Percentiles rank a stretch among this genome's conserved stretches.
Evolutionary conservation across 306 rosid species (phyloP).

Genomic region (Pyrus bretschneideri): DNA sequence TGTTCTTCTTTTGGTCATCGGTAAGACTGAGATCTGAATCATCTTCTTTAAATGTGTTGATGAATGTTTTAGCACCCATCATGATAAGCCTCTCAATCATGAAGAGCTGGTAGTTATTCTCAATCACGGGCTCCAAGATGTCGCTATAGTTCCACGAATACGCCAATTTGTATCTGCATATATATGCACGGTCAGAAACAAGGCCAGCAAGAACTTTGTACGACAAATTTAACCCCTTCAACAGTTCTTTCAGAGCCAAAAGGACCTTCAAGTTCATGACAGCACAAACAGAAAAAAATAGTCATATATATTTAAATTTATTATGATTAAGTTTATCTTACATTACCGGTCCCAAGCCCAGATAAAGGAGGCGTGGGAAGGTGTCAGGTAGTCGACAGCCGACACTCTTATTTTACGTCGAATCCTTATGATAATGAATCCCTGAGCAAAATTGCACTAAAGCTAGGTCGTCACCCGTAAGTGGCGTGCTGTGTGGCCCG

Average conservation of each 20-base stretch:
- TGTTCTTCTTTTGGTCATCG: constrained; percentile 92
- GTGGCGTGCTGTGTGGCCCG: too few species aligned
- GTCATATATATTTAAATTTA: background rate
- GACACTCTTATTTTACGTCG: too few species aligned
- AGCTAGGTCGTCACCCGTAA: too few species aligned
- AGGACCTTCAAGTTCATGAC: background rate
- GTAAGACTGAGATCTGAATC: constrained; percentile 66
- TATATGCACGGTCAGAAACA: constrained; percentile 5
- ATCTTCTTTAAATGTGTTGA: constrained; percentile 78
- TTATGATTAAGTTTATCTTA: too few species aligned
- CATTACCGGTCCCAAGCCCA: too few species aligned
- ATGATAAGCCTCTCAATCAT: constrained; percentile 82
- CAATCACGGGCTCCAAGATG: constrained; percentile 53
- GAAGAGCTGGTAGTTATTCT: constrained; percentile 82
- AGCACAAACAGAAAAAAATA: background rate
- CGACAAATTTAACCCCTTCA: background rate
- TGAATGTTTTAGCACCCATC: constrained; percentile 74
- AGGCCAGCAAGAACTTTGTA: background rate
- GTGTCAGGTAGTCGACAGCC: too few species aligned
- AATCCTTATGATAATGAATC: too few species aligned
- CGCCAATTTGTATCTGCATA: constrained; percentile 71
- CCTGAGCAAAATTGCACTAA: too few species aligned
- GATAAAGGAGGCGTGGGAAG: too few species aligned
- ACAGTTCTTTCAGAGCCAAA: background rate
- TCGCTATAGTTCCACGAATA: constrained; percentile 72